Conservation (phyloP, 192 early-diverging fungal species). For the Podochytrium sp. region DNA sequence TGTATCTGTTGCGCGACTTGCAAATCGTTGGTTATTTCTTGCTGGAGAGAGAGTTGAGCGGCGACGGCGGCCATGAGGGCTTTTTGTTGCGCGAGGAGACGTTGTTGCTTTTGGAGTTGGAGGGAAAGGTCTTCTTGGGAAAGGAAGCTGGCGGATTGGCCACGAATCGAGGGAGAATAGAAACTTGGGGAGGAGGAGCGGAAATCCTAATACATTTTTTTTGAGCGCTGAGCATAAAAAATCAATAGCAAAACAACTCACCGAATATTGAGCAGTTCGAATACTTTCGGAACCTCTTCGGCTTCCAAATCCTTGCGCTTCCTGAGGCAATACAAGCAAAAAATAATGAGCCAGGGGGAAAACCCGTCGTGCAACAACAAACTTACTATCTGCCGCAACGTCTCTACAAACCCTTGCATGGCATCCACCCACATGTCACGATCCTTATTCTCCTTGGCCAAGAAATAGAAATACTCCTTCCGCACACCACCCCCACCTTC, state of each 20-base stretch:
- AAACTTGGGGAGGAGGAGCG: neutral
- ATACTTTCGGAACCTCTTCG: neutral
- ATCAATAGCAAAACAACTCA: neutral
- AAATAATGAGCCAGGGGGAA: too few relatives aligned
- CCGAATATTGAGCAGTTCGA: neutral
- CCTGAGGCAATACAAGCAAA: too few relatives aligned
- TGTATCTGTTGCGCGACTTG: slow-evolving; percentile 6
- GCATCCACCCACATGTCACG: slow-evolving; percentile 24
- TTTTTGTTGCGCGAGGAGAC: slow-evolving; percentile 11
- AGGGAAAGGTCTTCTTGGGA: slow-evolving; percentile 12
- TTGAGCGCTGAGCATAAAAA: neutral
- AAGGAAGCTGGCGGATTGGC: neutral
- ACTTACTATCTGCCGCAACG: neutral
- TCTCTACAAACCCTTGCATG: slow-evolving; percentile 6
- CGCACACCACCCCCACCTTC: neutral
- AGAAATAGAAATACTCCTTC: slow-evolving; percentile 26
- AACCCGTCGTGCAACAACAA: too few relatives aligned
- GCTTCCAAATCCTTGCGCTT: too few relatives aligned
- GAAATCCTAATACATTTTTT: neutral
- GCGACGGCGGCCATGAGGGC: slow-evolving; percentile 29
- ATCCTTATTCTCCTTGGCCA: neutral
- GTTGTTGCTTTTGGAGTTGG: slow-evolving; percentile 24
- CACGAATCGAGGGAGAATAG: neutral
- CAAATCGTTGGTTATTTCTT: slow-evolving; percentile 22
- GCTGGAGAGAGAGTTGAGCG: slow-evolving; percentile 13